Conservation (phyloP, 805 yeast genomes). For the Tetrapisispora fleetii region DNA sequence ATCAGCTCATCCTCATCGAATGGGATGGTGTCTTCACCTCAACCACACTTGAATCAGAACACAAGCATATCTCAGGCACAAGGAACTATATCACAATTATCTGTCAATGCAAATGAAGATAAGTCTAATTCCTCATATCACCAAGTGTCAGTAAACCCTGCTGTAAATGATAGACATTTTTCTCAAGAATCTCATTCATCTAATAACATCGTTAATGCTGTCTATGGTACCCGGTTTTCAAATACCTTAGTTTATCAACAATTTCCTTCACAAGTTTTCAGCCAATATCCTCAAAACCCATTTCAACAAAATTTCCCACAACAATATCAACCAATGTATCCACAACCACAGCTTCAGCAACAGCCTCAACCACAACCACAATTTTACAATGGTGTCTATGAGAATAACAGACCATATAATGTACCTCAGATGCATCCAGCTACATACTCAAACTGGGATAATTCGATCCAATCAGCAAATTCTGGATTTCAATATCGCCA, state of each 20-base stretch:
- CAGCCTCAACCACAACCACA: background rate
- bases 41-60: background rate
- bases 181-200: background rate
- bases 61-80: no score
- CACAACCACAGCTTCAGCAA: background rate
- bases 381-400: conserved; percentile 1
- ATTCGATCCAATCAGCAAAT: background rate
- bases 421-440: background rate
- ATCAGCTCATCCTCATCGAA: no score
- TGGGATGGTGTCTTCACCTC: background rate
- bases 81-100: background rate
- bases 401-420: no score
- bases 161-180: background rate
- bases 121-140: no score
- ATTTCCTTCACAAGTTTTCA: background rate
- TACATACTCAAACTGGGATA: background rate
- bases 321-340: background rate
- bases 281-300: conserved; percentile 1
- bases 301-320: conserved; percentile 2
- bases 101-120: background rate
- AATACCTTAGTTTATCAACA: background rate
- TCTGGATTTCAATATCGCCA: background rate
- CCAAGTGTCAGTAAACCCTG: background rate
- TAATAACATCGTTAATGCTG: background rate
- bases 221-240: background rate